phyloP scores from a whole-genome alignment of 2,329 filamentous ascomycete genomes.

The Amesomyces nigricolor region DNA sequence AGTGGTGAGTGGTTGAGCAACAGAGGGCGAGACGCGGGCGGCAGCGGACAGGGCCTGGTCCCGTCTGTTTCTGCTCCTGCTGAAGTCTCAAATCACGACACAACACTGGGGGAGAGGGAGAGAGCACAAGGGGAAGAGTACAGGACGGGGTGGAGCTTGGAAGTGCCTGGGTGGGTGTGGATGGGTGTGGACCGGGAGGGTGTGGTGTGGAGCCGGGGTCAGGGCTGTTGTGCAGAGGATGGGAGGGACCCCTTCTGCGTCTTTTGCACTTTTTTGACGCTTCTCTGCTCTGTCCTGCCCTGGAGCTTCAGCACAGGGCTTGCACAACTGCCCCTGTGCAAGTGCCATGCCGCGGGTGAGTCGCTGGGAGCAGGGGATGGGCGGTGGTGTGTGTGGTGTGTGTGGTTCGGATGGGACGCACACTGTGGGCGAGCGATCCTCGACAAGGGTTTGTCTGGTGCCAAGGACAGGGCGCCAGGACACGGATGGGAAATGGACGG shows the following conservation, averaged over 20 bases:
- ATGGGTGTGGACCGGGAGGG: background rate
- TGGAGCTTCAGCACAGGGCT: background rate
- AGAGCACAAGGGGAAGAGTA: conserved; percentile 9
- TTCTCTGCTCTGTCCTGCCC: background rate
- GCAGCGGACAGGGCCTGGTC: conserved; percentile 14
- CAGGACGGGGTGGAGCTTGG: background rate
- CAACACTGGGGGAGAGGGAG: conserved; percentile 15
- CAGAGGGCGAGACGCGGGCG: conserved; percentile 24
- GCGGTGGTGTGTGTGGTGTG: conserved; percentile 11
- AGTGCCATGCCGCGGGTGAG: conserved; percentile 7
- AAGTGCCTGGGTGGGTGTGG: too few relatives aligned
- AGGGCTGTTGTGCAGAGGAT: background rate
- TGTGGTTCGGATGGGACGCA: conserved; percentile 5
- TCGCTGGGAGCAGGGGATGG: conserved; percentile 7
- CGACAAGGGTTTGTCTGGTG: conserved; percentile 19
- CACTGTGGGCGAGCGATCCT: conserved; percentile 21
- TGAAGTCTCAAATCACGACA: conserved; percentile 16
- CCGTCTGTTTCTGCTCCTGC: conserved; percentile 17
- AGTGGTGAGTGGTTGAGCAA: conserved; percentile 12
- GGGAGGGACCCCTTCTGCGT: too few relatives aligned
- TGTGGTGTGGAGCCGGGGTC: background rate
- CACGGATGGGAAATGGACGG: background rate
- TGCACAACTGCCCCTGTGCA: conserved; percentile 12
- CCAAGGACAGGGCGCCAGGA: conserved; percentile 9
- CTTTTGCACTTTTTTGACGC: background rate